Evolutionary conservation across 495 filamentous ascomycete species (phyloP).

Genomic region (Astrothelium macrocarpum): DNA sequence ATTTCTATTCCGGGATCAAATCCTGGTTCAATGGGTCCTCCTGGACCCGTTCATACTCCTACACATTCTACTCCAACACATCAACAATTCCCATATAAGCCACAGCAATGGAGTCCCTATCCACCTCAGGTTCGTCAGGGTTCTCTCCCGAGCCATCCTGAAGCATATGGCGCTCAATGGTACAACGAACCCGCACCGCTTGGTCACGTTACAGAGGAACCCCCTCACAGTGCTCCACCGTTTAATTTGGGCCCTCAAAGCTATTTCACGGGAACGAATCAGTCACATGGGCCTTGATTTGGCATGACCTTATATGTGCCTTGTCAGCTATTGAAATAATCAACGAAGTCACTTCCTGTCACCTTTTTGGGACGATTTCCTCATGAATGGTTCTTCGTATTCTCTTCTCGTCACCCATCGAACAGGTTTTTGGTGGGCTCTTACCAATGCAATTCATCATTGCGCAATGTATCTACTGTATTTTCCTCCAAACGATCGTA

Average conservation of each 20-base stretch:
- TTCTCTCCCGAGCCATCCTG: not conserved
- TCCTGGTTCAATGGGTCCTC: not conserved
- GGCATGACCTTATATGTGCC: not conserved
- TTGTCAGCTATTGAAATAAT: not conserved
- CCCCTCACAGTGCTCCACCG: not conserved
- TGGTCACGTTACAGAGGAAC: not conserved
- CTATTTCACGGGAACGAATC: not conserved
- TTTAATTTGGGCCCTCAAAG: not conserved
- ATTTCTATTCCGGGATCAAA: not conserved
- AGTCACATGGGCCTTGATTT: not conserved
- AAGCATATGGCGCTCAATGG: not conserved
- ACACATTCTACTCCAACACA: conserved; percentile 2
- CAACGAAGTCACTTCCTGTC: not conserved
- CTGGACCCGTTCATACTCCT: not conserved
- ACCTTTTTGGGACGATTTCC: not conserved
- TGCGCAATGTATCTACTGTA: not conserved
- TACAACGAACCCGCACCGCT: not conserved
- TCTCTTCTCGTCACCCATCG: not conserved
- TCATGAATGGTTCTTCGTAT: not conserved
- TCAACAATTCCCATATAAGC: not conserved
- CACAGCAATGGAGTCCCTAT: conserved; percentile 1
- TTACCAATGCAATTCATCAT: not conserved
- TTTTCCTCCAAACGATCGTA: not conserved
- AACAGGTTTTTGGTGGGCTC: not conserved
- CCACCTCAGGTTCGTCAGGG: not conserved